phyloP scores from a whole-genome alignment of 441 rosid genomes.

The Erodium trifolium region DNA sequence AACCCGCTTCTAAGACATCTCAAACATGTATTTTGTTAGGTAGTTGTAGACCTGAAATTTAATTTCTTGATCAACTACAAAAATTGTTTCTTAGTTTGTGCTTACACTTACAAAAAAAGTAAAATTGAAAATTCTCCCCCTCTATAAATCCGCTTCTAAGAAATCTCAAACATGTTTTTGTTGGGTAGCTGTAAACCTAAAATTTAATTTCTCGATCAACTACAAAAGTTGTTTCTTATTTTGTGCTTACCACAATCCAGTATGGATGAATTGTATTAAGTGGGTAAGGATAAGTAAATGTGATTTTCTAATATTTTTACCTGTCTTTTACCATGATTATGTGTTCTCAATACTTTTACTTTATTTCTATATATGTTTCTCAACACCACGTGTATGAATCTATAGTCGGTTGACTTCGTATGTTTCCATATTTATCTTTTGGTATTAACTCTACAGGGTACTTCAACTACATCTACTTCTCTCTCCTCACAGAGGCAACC shows the following conservation, averaged over 20 bases:
- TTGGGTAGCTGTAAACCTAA: too few species aligned
- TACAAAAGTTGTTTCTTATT: neutral
- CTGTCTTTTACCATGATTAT: too few species aligned
- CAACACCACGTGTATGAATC: neutral
- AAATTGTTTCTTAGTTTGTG: neutral
- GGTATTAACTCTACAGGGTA: slow-evolving; percentile 32
- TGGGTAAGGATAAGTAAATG: neutral
- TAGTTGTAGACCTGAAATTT: too few species aligned
- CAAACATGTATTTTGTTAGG: neutral
- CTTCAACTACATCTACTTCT: slow-evolving; percentile 33
- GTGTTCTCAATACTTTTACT: too few species aligned
- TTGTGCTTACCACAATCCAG: neutral
- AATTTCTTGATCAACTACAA: too few species aligned
- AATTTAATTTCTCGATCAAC: too few species aligned
- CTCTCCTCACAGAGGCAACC: slow-evolving; percentile 36
- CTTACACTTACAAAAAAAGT: neutral
- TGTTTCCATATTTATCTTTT: neutral
- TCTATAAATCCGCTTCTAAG: neutral
- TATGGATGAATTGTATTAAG: neutral
- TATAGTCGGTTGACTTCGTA: neutral
- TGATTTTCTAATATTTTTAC: neutral
- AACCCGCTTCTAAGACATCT: neutral
- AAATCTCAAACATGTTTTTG: neutral
- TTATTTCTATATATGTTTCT: neutral
- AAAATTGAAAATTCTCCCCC: neutral